These are phyloP conservation scores for Artemisia tridentata DNA, from an alignment of 129 eudicot genomes.

Conservation along the genomic window DNA sequence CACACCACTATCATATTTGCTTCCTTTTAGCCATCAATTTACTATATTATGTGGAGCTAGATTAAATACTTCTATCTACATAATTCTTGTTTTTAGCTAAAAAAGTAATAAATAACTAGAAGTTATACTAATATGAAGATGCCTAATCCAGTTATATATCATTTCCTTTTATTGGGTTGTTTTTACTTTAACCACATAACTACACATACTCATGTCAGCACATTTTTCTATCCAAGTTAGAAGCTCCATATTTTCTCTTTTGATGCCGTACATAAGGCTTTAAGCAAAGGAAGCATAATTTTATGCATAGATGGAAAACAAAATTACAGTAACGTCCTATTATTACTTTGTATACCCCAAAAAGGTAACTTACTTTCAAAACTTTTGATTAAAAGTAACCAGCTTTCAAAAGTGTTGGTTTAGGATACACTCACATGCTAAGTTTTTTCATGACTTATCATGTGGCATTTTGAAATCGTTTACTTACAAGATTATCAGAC, in stretches of 20 bases:
- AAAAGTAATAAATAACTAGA: too few species aligned
- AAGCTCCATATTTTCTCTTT: neutral
- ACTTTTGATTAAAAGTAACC: too few species aligned
- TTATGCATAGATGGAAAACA: neutral
- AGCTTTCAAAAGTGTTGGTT: too few species aligned
- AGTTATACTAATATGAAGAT: conserved; percentile 16
- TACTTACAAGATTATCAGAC: too few species aligned
- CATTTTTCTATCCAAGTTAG: conserved; percentile 6
- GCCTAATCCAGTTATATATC: neutral
- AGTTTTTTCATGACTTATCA: too few species aligned
- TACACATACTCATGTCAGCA: neutral
- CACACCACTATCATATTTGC: conserved; percentile 14
- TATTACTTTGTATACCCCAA: too few species aligned
- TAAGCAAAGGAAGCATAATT: neutral
- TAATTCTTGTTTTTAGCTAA: too few species aligned
- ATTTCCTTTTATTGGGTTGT: neutral
- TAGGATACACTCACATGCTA: too few species aligned
- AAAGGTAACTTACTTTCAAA: too few species aligned
- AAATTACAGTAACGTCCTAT: too few species aligned
- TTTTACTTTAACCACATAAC: neutral
- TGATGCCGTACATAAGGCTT: neutral
- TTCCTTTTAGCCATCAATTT: conserved; percentile 14
- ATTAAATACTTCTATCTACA: neutral
- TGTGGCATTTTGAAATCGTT: too few species aligned
- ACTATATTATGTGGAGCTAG: neutral